Evolutionary conservation across 371 early-diverging fungal genomes (phyloP).

Genomic region (Smittium culicis): DNA sequence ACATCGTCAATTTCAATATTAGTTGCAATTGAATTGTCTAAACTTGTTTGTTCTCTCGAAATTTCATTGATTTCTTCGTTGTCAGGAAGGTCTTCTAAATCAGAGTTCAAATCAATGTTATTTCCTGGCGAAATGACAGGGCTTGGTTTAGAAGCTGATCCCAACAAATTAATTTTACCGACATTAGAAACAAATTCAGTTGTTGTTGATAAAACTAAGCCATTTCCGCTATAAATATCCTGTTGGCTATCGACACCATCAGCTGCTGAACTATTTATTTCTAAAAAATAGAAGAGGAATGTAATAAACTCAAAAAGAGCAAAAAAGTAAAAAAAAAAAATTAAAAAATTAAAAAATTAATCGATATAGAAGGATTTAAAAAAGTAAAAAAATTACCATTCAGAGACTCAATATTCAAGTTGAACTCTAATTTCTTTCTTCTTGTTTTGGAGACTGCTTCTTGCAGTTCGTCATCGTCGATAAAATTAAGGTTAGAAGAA

Average conservation of each 20-base stretch:
- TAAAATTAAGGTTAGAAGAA: neutral
- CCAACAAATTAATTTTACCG: neutral
- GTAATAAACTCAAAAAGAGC: neutral
- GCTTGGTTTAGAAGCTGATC: neutral
- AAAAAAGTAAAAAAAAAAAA: neutral
- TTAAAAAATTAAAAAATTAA: neutral
- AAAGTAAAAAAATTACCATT: slow-evolving; percentile 3
- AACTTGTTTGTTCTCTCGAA: slow-evolving; percentile 17
- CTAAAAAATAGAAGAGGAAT: neutral
- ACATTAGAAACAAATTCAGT: neutral
- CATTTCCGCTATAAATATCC: neutral
- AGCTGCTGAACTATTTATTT: neutral
- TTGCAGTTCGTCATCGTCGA: slow-evolving; percentile 8
- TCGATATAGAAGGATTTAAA: neutral
- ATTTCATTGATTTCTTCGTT: slow-evolving; percentile 13
- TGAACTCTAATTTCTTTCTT: slow-evolving; percentile 7
- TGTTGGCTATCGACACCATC: neutral
- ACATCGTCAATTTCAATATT: neutral
- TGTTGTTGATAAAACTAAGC: neutral
- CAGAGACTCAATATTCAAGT: neutral
- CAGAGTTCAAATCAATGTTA: neutral
- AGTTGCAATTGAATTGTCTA: slow-evolving; percentile 13
- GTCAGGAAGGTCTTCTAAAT: neutral
- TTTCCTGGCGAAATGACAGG: neutral
- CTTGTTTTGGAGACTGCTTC: slow-evolving; percentile 3